Conservation (phyloP, 1,139 yeast species). For the Suhomyces bribrorum region DNA sequence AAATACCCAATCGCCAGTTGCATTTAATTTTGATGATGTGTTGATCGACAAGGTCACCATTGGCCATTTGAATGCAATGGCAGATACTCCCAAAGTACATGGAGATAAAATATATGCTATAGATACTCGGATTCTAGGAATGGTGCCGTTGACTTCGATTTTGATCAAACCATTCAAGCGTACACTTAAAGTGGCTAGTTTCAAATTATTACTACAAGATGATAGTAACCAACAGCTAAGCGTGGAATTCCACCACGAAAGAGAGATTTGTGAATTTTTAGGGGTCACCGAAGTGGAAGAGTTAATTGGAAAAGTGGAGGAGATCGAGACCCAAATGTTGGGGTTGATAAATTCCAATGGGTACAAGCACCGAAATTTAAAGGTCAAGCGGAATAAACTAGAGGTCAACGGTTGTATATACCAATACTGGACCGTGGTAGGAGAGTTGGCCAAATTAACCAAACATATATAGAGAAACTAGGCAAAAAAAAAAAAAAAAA, state of each 20-base stretch:
- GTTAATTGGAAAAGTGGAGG: conserved; percentile 9
- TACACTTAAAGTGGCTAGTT: conserved; percentile 29
- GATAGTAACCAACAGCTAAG: conserved; percentile 12
- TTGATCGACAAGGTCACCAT: conserved; percentile 19
- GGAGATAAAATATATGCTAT: conserved; percentile 22
- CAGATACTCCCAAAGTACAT: conserved; percentile 12
- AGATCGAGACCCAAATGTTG: conserved; percentile 2
- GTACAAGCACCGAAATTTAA: neutral
- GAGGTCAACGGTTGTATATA: conserved; percentile 4
- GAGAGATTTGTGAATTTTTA: conserved; percentile 32
- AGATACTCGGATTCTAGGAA: conserved; percentile 20
- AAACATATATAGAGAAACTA: no score
- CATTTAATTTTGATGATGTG: conserved; percentile 9
- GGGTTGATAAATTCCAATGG: conserved; percentile 1
- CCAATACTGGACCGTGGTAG: conserved; percentile 5
- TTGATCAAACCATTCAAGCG: conserved; percentile 33
- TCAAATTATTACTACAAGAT: conserved; percentile 26
- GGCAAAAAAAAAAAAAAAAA: no score
- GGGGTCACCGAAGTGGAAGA: conserved; percentile 34
- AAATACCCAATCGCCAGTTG: neutral
- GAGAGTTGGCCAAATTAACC: conserved; percentile 2
- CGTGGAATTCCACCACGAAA: conserved; percentile 28
- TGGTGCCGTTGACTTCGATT: conserved; percentile 23
- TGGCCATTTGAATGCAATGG: conserved; percentile 7
- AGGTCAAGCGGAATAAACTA: conserved; percentile 4